These are phyloP conservation scores for Parachaetomium inaequale DNA, from an alignment of 495 filamentous ascomycete genomes.

Conservation along the genomic window DNA sequence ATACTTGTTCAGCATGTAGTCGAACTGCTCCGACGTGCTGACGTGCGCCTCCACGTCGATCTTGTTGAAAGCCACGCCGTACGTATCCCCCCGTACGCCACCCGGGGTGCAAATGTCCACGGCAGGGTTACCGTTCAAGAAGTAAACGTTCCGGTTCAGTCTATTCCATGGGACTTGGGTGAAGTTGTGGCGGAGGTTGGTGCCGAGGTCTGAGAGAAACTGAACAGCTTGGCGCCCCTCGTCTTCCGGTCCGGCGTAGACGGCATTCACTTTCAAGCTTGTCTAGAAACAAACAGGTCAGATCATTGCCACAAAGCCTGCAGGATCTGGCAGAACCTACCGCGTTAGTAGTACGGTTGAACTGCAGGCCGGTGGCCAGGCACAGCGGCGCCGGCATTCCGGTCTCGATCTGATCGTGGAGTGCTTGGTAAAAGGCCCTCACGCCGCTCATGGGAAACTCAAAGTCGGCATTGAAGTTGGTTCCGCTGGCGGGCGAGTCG, in stretches of 20 bases:
- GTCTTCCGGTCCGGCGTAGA: background rate
- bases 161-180: background rate
- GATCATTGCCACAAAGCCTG: background rate
- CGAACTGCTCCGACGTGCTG: background rate
- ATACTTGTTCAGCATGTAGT: background rate
- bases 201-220: background rate
- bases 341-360: background rate
- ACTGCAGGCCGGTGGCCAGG: background rate
- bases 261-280: background rate
- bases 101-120: background rate
- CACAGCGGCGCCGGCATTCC: background rate
- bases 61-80: background rate
- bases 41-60: background rate
- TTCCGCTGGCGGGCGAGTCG: background rate
- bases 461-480: conserved; percentile 1
- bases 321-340: background rate
- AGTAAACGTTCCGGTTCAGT: background rate
- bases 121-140: background rate
- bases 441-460: background rate
- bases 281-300: background rate
- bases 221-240: background rate
- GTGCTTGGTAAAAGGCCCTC: conserved; percentile 1
- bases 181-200: background rate
- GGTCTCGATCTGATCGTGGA: background rate
- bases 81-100: background rate